Base-by-base conservation (phyloP, 805 yeast species). In the Groenewaldozyma salmanticensis region DNA sequence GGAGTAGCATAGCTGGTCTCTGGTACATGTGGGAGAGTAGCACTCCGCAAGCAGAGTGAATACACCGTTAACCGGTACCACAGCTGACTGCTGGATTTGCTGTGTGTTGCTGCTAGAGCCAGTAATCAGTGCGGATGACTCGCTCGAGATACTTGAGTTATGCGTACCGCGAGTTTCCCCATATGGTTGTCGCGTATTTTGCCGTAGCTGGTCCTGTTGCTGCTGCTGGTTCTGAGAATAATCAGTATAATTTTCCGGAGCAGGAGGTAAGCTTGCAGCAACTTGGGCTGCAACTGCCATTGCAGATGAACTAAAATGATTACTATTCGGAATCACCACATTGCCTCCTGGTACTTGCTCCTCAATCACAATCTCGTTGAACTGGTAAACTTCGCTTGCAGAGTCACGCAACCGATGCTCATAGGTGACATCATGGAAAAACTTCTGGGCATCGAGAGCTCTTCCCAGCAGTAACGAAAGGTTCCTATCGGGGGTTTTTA, bases 11-110 rank as follows among this genome's bases (percentile, higher is more conserved):
- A 90, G 66, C 27, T 75, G 69, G 53, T 85, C 94, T 39, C 94
- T 69, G 4, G 95, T 79, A 63, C 98, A 92, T 0, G 98, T 92
- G 27, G 98, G 95, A 0, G 96, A 87, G 56, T 92, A 92, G 63
- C 98, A 92, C 55, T 88, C 95, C 0, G 96, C 84, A 47, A 92
- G 67, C 33, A 90, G 66, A 1, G 96, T 90, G 55, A 90, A 92
- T 3, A 92, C 95, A 51, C 98, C 98, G 59, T 84, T 84, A 7
- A 86, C 87, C 3, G 58, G 50, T 9, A 48, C 57, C 5, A 45
- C 42, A 15, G 44, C 45, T 5, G 46, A 44, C n/a, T n/a, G n/a
- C n/a, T n/a, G n/a, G n/a, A n/a, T n/a, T n/a, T n/a, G n/a, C n/a
- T n/a, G n/a, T n/a, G n/a, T n/a, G n/a, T n/a, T n/a, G n/a, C n/a